Conservation (phyloP, 2,329 filamentous ascomycete genomes). For the Aspergillus persii region DNA sequence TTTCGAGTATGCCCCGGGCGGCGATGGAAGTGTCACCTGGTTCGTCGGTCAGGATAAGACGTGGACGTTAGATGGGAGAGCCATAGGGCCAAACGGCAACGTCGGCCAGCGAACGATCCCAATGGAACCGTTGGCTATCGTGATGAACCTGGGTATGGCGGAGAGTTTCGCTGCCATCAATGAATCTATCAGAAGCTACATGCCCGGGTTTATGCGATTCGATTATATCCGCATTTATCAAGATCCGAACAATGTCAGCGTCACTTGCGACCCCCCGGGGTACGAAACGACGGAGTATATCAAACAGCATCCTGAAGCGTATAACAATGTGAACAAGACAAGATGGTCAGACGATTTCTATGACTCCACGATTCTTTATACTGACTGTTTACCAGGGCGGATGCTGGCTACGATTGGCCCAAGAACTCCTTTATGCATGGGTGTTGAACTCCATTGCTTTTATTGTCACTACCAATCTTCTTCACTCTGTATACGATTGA, state of each 20-base stretch:
- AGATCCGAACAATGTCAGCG: constrained; percentile 54
- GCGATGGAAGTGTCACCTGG: constrained; percentile 63
- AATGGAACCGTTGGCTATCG: constrained; percentile 64
- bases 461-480: not conserved
- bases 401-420: constrained; percentile 58
- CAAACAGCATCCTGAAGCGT: constrained; percentile 58
- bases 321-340: constrained; percentile 64
- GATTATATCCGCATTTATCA: constrained; percentile 73
- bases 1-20: constrained; percentile 63
- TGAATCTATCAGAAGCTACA: constrained; percentile 52
- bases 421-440: constrained; percentile 60
- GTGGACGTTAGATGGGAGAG: constrained; percentile 60
- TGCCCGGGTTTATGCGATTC: constrained; percentile 65
- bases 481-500: not conserved
- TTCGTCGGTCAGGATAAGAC: constrained; percentile 64
- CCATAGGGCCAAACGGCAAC: constrained; percentile 68
- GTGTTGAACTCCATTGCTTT: constrained; percentile 39
- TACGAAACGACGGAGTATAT: constrained; percentile 70
- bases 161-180: constrained; percentile 63
- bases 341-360: constrained; percentile 50
- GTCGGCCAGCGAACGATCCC: constrained; percentile 64
- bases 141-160: constrained; percentile 71
- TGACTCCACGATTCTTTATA: not conserved
- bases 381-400: constrained; percentile 32
- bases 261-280: constrained; percentile 67